Base-by-base conservation (phyloP, 1,284 basidiomycete species). In the Lentinus polychrous region DNA sequence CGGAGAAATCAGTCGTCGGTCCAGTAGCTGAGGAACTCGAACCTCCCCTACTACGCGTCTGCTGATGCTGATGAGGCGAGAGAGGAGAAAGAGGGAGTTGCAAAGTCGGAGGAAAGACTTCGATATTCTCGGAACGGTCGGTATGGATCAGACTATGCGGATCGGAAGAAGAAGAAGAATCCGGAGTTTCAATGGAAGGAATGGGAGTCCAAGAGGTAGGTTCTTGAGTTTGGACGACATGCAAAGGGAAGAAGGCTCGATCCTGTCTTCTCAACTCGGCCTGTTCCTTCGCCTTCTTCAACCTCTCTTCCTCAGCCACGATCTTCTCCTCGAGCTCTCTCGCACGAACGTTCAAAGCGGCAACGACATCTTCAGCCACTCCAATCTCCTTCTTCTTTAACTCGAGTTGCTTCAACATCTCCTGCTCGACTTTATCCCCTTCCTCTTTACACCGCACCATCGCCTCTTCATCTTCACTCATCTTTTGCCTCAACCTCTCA, bases 371-470 rank as follows among this genome's bases (percentile, higher is more conserved):
- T 65, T 94, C 91, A 36, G 85, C 80, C 23, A 78, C 74, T 52
- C 73, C 80, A 46, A 90, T 80, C 62, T 91, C 85, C 51, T 72
- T 73, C 60, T 69, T 73, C 66, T 83, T 82, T 49, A 61, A 64
- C 55, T 83, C 79, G 56, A 89, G 62, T 54, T 77, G 74, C 47
- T 73, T 70, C 46, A 65, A 60, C 46, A 84, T 53, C 49, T 67
- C 60, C 43, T 62, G 60, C 48, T 76, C 75, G 49, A 72, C 70
- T 45, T 64, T 52, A 31, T 55, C 67, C 35, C 67, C 63, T 42
- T 69, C 67, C 37, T 66, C 67, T 48, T 73, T 70, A 51, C 66
- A 69, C 27, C 72, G 61, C 18, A 64, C 68, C 54, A 86, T 72
- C 48, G 76, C 71, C 14, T 67, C 70, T 53, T 69, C 70, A 57